Base-by-base conservation (phyloP, 2,329 filamentous ascomycete species). In the Thelonectria olida region DNA sequence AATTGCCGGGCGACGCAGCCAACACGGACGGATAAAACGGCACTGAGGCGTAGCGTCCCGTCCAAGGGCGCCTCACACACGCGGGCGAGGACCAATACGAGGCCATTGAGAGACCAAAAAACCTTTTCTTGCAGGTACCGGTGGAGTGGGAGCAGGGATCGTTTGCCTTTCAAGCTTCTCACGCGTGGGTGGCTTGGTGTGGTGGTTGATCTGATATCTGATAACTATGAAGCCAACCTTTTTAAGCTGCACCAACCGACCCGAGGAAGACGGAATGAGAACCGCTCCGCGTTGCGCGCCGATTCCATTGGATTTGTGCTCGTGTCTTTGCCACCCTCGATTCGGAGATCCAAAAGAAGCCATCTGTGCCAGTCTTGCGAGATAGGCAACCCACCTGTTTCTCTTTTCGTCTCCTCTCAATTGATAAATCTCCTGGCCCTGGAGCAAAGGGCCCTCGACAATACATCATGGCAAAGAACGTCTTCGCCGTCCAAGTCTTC, bases 401-500 rank as follows among this genome's bases (percentile, higher is more conserved):
- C 39, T 28, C 42, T n/a, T 7, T 9, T 20, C 5, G n/a, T 20
- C 27, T 25, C 25, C 27, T 34, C 7, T 25, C 23, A 7, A 27
- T 23, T 9, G 15, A 12, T 27, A 2, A 4, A 13, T 12, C 10
- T 12, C 5, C 28, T 8, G 28, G 28, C 7, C 28, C 5, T 13
- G 25, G 9, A 5, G 6, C 25, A 4, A 8, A 12, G 13, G 28
- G 10, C 28, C 5, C 28, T 31, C 28, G n/a, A 31, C 23, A 19
- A 7, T 17, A n/a, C 53, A 72, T 56, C 58, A 87, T 84, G 77
- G 88, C 88, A 76, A 82, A 84, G 60, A 85, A 89, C 74, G 87
- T 92, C 58, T 92, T 92, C 74, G 85, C 89, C 62, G 86, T 92
- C 10, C 90, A 89, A 64, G 86, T 95, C 45, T 96, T 95, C 80